phyloP scores from a whole-genome alignment of 108 stramenopile genomes.

The Aurantiochytrium sp. region DNA sequence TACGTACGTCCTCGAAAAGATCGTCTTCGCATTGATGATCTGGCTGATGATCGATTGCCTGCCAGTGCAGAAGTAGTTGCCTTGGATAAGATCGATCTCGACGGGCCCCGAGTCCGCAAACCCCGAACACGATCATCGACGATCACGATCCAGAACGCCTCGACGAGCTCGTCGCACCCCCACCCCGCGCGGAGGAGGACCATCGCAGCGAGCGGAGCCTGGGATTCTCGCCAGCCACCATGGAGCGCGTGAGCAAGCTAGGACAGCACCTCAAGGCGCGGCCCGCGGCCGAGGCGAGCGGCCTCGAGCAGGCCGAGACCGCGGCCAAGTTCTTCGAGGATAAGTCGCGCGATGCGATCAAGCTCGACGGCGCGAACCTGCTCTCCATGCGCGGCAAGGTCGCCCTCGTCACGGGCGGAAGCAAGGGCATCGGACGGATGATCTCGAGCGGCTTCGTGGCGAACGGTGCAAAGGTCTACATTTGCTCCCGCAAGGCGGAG shows the following conservation, averaged over 20 bases:
- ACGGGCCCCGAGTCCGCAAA: too few species aligned
- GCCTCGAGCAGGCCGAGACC: not conserved
- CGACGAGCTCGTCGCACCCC: too few species aligned
- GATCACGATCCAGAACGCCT: too few species aligned
- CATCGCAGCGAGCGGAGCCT: too few species aligned
- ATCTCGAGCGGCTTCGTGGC: constrained; percentile 70
- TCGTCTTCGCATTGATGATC: too few species aligned
- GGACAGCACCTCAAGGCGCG: not conserved
- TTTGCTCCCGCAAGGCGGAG: constrained; percentile 71
- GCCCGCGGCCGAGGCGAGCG: not conserved
- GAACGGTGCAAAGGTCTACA: constrained; percentile 75
- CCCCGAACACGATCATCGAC: too few species aligned
- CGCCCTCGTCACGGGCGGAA: constrained; percentile 80
- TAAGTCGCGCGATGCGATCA: not conserved
- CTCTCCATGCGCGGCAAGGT: constrained; percentile 68
- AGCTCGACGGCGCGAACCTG: constrained; percentile 34
- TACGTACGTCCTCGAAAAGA: too few species aligned
- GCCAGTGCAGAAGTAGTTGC: too few species aligned
- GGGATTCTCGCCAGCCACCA: too few species aligned
- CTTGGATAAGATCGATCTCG: too few species aligned
- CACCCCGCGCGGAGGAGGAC: too few species aligned
- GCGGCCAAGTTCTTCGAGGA: not conserved
- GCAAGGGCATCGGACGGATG: constrained; percentile 79
- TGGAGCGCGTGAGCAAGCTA: not conserved
- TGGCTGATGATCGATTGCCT: too few species aligned